Evolutionary conservation across 805 yeast species (phyloP).

Genomic region (Limtongia smithiae): DNA sequence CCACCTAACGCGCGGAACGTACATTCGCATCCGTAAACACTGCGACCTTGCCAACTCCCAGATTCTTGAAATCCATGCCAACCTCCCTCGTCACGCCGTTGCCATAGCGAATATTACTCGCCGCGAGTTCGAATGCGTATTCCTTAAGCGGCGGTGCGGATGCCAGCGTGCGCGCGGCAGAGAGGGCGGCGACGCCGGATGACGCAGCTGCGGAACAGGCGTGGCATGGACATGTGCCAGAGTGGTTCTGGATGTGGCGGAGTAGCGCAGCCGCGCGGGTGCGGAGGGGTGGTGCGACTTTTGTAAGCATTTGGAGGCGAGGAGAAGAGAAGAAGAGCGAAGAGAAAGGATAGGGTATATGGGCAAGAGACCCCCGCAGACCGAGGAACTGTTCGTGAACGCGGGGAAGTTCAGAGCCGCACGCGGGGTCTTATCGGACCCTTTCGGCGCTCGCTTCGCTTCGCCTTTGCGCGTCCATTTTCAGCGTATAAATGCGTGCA

Average conservation of each 20-base stretch:
- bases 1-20: background rate
- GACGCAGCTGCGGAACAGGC: slow-evolving; percentile 30
- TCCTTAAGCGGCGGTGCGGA: slow-evolving; percentile 31
- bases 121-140: slow-evolving; percentile 43
- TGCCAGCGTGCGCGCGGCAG: slow-evolving; percentile 20
- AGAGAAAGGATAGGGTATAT: background rate
- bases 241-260: slow-evolving; percentile 33
- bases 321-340: background rate
- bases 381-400: background rate
- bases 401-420: background rate
- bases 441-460: background rate
- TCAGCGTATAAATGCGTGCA: too few species aligned
- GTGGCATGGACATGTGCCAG: slow-evolving; percentile 39
- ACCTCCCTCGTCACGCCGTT: slow-evolving; percentile 41
- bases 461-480: background rate
- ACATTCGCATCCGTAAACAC: slow-evolving; percentile 39
- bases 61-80: slow-evolving; percentile 39
- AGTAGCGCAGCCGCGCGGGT: slow-evolving; percentile 25
- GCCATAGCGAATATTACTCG: slow-evolving; percentile 41
- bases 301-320: slow-evolving; percentile 11
- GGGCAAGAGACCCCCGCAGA: background rate
- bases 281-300: slow-evolving; percentile 17
- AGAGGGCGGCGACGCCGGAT: slow-evolving; percentile 12
- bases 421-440: background rate
- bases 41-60: slow-evolving; percentile 38